Evolutionary conservation across 2,329 filamentous ascomycete species (phyloP).

Genomic region (Fusarium luffae): DNA sequence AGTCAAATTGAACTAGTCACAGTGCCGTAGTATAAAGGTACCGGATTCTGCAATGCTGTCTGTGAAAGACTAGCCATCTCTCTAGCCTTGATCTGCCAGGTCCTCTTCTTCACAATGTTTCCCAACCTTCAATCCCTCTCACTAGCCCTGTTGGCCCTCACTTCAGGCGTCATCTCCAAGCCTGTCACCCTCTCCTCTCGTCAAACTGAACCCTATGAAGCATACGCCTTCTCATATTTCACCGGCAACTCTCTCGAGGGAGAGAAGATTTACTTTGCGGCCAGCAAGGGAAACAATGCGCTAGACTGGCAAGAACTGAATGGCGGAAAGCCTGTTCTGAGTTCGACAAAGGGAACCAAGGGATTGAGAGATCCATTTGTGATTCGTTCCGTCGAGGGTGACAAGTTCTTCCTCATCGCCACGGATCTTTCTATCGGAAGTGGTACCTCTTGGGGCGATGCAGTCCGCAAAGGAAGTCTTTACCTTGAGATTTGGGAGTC

Average conservation of each 20-base stretch:
- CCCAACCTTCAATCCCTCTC: neutral
- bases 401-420: conserved; percentile 63
- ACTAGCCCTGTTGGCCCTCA: conserved; percentile 1
- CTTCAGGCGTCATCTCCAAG: neutral
- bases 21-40: neutral
- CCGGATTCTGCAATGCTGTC: accelerated
- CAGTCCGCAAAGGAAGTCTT: conserved; percentile 59
- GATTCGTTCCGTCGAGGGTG: conserved; percentile 61
- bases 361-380: conserved; percentile 65
- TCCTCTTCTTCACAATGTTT: too few species aligned
- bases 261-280: conserved; percentile 64
- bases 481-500: conserved; percentile 67
- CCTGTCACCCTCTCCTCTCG: conserved; percentile 41
- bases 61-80: neutral
- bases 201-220: conserved; percentile 53
- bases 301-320: conserved; percentile 63
- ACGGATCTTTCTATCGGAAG: conserved; percentile 66
- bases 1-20: neutral
- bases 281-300: conserved; percentile 64
- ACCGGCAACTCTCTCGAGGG: conserved; percentile 57
- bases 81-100: neutral
- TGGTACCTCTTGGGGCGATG: conserved; percentile 62
- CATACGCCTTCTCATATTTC: conserved; percentile 65
- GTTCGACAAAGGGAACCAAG: conserved; percentile 58
- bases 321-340: conserved; percentile 57